Conservation (phyloP, 495 filamentous ascomycete genomes). For the Emericellopsis terricola region DNA sequence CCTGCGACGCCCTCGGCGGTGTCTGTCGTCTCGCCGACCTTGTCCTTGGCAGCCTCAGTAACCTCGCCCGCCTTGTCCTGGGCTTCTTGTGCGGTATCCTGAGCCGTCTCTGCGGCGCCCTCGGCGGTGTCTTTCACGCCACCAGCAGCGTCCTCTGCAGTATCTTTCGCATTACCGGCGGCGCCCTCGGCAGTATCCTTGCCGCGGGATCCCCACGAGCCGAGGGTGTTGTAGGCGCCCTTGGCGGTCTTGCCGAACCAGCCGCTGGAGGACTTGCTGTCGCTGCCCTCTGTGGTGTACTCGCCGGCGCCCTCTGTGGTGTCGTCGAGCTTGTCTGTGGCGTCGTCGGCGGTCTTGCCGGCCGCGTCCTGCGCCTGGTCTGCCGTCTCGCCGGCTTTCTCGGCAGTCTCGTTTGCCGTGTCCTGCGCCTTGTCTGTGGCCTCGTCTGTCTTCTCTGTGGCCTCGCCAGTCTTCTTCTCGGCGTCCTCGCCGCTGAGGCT, state of each 20-base stretch:
- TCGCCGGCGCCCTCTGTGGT: not conserved
- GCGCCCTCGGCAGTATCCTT: not conserved
- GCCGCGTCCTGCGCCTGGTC: not conserved
- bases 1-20: constrained; percentile 7
- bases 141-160: not conserved
- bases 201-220: not conserved
- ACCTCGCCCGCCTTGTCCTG: not conserved
- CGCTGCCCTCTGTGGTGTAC: not conserved
- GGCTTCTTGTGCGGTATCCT: no score
- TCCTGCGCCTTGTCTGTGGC: no score
- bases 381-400: not conserved
- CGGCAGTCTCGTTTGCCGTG: not conserved
- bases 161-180: not conserved
- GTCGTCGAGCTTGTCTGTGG: not conserved
- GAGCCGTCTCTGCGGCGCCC: not conserved
- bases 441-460: not conserved
- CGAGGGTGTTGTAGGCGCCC: not conserved
- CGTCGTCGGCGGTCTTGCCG: not conserved
- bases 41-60: not conserved
- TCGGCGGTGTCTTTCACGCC: constrained; percentile 9
- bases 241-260: not conserved
- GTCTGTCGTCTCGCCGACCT: constrained; percentile 4
- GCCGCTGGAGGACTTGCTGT: not conserved
- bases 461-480: not conserved
- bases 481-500: constrained; percentile 61